Conservation (phyloP, 495 filamentous ascomycete genomes). For the Chaetomidium leptoderma region DNA sequence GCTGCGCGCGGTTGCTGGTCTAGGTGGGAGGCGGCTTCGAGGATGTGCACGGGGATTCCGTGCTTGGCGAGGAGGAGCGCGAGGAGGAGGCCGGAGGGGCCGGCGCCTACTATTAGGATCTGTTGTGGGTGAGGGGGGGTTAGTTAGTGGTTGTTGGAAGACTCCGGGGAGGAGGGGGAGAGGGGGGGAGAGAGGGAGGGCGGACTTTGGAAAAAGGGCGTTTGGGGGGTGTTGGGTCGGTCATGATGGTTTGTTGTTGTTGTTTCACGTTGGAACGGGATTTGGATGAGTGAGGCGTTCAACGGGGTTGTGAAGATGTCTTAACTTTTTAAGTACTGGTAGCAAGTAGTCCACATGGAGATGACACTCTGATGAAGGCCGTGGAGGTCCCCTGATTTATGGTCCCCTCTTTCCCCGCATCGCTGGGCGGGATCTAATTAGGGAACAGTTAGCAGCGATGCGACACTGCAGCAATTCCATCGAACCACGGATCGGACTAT, state of each 20-base stretch:
- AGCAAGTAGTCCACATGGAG: too few relatives aligned
- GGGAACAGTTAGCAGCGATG: background rate
- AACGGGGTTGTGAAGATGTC: too few relatives aligned
- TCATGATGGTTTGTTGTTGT: background rate
- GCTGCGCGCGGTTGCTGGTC: slow-evolving; percentile 54
- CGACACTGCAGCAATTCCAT: background rate
- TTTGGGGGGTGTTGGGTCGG: background rate
- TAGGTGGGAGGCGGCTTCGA: slow-evolving; percentile 48
- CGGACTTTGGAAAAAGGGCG: slow-evolving; percentile 3
- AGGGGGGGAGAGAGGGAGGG: background rate
- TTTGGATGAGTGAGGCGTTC: too few relatives aligned
- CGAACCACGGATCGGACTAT: background rate
- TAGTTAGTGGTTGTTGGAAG: background rate
- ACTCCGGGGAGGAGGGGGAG: background rate
- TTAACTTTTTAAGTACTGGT: too few relatives aligned
- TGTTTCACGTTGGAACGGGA: too few relatives aligned
- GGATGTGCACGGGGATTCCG: slow-evolving; percentile 50
- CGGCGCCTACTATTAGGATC: slow-evolving; percentile 52
- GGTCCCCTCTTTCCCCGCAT: background rate
- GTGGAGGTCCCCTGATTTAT: background rate
- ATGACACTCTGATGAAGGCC: too few relatives aligned
- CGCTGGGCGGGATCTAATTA: background rate
- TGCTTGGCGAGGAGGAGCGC: slow-evolving; percentile 53
- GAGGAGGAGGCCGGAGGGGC: slow-evolving; percentile 57
- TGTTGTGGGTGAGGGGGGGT: slow-evolving; percentile 24